Evolutionary conservation across 495 filamentous ascomycete species (phyloP).

Genomic region (Annulohypoxylon bovei): DNA sequence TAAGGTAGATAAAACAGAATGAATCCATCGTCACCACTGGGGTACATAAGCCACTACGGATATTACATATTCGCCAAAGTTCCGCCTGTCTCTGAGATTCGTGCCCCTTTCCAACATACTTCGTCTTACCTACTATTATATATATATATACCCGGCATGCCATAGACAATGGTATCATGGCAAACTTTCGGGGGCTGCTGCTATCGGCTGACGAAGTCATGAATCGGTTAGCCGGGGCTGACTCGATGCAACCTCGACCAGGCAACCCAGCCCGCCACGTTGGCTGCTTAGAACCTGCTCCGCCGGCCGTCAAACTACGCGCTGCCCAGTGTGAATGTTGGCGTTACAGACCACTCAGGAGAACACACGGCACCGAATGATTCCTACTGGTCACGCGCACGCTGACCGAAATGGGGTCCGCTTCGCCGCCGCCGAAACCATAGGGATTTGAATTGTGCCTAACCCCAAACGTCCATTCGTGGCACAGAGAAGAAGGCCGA

Average conservation of each 20-base stretch:
- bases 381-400: conserved; percentile 26
- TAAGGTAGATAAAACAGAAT: conserved; percentile 3
- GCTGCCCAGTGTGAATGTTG: conserved; percentile 22
- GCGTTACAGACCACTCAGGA: conserved; percentile 29
- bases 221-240: conserved; percentile 44
- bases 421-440: conserved; percentile 38
- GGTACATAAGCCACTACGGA: neutral
- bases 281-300: conserved; percentile 29
- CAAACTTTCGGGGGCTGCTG: conserved; percentile 23
- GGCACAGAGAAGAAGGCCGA: neutral
- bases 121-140: conserved; percentile 18
- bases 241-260: conserved; percentile 41
- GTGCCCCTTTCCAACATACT: neutral
- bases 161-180: conserved; percentile 12
- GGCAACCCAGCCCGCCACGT: conserved; percentile 39
- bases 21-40: neutral
- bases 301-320: conserved; percentile 32
- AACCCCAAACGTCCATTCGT: neutral
- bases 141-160: conserved; percentile 10
- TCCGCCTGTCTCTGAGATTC: conserved; percentile 25
- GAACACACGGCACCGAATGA: conserved; percentile 32
- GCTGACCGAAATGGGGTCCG: conserved; percentile 41
- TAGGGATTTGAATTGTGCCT: conserved; percentile 3
- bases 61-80: conserved; percentile 1
- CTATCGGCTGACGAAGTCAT: conserved; percentile 39